A percentile compares a stretch with the other conserved stretches of the same genome.
Evolutionary conservation across 352 stramenopile genomes (phyloP).

Genomic region (Pythium plurisporium): DNA sequence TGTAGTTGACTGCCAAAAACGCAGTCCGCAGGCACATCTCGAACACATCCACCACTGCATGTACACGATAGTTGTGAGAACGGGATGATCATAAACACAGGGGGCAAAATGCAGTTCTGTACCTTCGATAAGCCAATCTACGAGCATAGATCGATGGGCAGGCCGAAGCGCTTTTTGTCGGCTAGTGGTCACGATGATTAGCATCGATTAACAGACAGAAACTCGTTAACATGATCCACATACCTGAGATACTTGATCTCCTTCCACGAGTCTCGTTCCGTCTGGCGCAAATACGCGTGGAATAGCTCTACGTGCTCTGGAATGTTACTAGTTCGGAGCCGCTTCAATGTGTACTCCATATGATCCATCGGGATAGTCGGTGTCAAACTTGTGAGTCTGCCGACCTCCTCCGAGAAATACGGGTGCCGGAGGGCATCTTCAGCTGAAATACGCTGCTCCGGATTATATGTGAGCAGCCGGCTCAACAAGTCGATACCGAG

Average conservation of each 20-base stretch:
- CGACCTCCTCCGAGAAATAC: slow-evolving; percentile 59
- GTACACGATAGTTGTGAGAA: too few relatives aligned
- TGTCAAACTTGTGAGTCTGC: slow-evolving; percentile 38
- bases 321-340: slow-evolving; percentile 37
- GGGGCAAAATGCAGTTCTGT: not conserved
- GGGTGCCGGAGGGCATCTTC: slow-evolving; percentile 79
- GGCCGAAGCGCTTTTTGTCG: slow-evolving; percentile 79
- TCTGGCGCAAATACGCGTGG: slow-evolving; percentile 74
- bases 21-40: slow-evolving; percentile 89
- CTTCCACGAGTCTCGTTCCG: slow-evolving; percentile 76
- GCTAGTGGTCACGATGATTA: slow-evolving; percentile 22
- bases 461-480: slow-evolving; percentile 79
- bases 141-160: slow-evolving; percentile 87
- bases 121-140: slow-evolving; percentile 92
- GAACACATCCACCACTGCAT: slow-evolving; percentile 89
- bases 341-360: slow-evolving; percentile 65
- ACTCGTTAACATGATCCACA: not conserved
- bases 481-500: slow-evolving; percentile 68
- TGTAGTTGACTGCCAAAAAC: slow-evolving; percentile 90
- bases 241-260: slow-evolving; percentile 87
- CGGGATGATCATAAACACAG: too few relatives aligned
- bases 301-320: slow-evolving; percentile 77
- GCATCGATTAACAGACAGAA: not conserved
- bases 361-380: slow-evolving; percentile 77
- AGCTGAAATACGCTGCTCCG: slow-evolving; percentile 74